Evolutionary conservation across 805 yeast genomes (phyloP), one percentile per base, ranked within the genome.

Genomic region (Candida tibetensis): DNA sequence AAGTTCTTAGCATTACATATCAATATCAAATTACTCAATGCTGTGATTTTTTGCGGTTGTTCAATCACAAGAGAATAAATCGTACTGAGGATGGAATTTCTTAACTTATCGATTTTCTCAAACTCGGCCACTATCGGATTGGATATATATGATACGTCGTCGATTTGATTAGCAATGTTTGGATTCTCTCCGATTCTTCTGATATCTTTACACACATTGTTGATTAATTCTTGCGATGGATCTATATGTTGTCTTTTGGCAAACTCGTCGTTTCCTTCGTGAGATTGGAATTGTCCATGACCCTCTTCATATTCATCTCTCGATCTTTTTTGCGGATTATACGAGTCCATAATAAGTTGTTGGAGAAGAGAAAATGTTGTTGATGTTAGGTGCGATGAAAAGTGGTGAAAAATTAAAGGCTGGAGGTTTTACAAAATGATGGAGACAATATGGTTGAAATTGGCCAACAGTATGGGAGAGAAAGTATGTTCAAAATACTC

Each of bases 1-100:
- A 76, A 73, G 58, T 78, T 79, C 41, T 74, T 73, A 17, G 83
- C 69, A 61, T 84, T 82, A 32, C 86, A 79, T 16, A 81, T 66
- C 51, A 82, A 73, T 4, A 89, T 64, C 47, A 88, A 68, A 6
- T 81, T 78, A 18, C 88, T 75, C 40, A 91, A 60, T n/a, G 81
- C 75, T 10, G 82, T 78, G 42, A 83, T 76, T 57, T 90, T 93
- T 46, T 90, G 95, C 0, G 99, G 98, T 60, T 91, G 96, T 60
- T 93, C 98, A 19, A 76, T 62, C 8, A 83, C 71, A 30, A 85
- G 74, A 2, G 95, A 86, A 38, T 74, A 73, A 17, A 89, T 54
- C 2, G 86, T 84, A 34, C 73, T 70, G 42, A 86, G 62, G 15
- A 86, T 64, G 3, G 82, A 77, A 23, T 62, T 64, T 42, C 86